Base-by-base conservation (phyloP, 202 grass and related monocot genomes). In the Zizania palustris region DNA sequence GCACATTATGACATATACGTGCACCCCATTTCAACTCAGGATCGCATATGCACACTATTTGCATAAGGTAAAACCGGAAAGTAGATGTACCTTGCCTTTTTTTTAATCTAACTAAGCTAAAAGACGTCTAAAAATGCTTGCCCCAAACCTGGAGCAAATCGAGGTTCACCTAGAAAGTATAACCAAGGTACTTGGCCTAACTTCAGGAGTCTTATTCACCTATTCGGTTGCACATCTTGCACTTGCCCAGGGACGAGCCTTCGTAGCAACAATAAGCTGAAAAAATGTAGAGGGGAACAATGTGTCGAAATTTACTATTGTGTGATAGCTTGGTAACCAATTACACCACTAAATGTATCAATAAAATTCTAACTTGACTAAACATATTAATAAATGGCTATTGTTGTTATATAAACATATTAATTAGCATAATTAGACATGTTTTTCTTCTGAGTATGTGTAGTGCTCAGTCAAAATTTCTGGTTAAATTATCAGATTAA, bases 401-500 rank as follows among this genome's bases (percentile, higher is more conserved):
- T 28, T 28, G 28, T 45, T 11, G 9, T 36, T 55, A 58, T 70
- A 44, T 20, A 28, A 28, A 2, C 16, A 42, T 40, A 11, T 65
- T 71, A 21, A 19, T 63, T 71, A 36, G 34, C 9, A 28, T 82
- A 77, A 35, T 22, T 5, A 21, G 16, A 77, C 45, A 2, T 36
- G 11, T 20, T 19, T 22, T n/a, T 33, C 11, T 63, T 68, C 14
- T 58, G 59, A 49, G 0, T 21, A 2, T 3, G 0, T 61, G 20
- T 28, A 7, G 8, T 58, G 18, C 21, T 68, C 2, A 46, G 42
- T 59, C 4, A 18, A 57, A 65, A 3, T 18, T 14, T 63, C 57
- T 74, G 16, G 3, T 82, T 39, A 65, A 60, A 49, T 69, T 69
- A 9, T 64, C 34, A 21, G 0, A 20, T 64, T 41, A 58, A 43